Evolutionary conservation across 129 eudicot species (phyloP).

Genomic region (Helianthus tuberosus): DNA sequence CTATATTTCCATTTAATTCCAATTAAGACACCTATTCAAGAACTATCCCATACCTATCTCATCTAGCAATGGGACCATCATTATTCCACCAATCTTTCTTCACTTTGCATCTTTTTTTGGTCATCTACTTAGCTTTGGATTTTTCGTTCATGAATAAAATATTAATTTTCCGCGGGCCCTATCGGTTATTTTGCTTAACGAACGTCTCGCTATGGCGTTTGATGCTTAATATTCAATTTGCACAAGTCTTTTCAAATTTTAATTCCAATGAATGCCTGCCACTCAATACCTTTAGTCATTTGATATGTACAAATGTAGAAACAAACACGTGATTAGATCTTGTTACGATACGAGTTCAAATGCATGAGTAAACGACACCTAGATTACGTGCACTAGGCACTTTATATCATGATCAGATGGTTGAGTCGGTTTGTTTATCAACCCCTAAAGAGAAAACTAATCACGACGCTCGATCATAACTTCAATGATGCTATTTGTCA

Average conservation of each 20-base stretch:
- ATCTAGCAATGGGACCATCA: conserved; percentile 50
- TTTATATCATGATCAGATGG: background rate
- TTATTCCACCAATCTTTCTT: conserved; percentile 34
- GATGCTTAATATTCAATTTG: conserved; percentile 4
- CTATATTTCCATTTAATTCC: conserved; percentile 72
- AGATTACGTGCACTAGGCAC: background rate
- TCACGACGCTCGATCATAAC: background rate
- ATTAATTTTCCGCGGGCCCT: background rate
- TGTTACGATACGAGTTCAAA: background rate
- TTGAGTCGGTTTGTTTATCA: background rate
- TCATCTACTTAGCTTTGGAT: background rate
- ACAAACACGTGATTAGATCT: background rate
- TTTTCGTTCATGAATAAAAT: conserved; percentile 26
- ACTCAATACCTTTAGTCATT: background rate
- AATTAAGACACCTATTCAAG: conserved; percentile 73
- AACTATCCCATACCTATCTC: conserved; percentile 49
- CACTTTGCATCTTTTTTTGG: conserved; percentile 37
- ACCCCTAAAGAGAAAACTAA: background rate
- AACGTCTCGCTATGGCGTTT: background rate
- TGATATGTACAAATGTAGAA: background rate
- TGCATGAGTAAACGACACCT: background rate
- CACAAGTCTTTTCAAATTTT: background rate
- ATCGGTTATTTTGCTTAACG: background rate
- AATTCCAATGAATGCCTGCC: background rate
- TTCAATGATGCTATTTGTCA: background rate